Evolutionary conservation across 306 rosid species (phyloP), one percentile per base, ranked within the genome.

Genomic region (Sindora glabra): DNA sequence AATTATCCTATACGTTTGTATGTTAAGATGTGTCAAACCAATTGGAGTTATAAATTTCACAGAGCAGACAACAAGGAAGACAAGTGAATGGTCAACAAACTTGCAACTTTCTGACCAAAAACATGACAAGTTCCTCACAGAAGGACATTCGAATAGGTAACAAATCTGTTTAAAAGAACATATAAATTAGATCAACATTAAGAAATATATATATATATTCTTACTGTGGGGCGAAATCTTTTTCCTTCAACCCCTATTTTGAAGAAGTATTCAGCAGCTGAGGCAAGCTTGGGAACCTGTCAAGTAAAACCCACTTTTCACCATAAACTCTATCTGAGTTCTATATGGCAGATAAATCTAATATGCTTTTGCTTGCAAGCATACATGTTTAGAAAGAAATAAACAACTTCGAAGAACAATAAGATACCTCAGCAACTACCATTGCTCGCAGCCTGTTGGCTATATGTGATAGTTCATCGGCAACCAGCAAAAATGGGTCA

Each of bases 201-300:
- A 17, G 7, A 29, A 33, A 59, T 8, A 53, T 48, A 38, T 53
- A 65, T 29, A 55, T 63, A 29, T 62, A 36, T 53, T 13, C 84
- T 75, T 86, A 91, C 97, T 69, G 97, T 91, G 16, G 97, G 97
- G 50, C 97, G 97, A 70, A 91, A 87, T 68, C 97, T 81, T 62
- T 91, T 91, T 62, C 97, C 97, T 76, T 91, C 97, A 47, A 87
- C 92, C 36, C 97, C 98, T 83, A 91, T 71, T 76, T 83, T 91
- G 77, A 91, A 91, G 68, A 91, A 83, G 76, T 85, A 87, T 63
- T 91, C 98, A 48, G 98, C 98, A 67, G 95, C 95, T 0, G 89
- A 83, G 41, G 96, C 96, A 79, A 91, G 98, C 84, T 91, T 91
- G 8, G 98, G 98, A 50, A 91, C 98, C 98, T 91, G 83, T 27